A percentile compares a stretch with the other conserved stretches of the same genome.
phyloP scores from a whole-genome alignment of 768 basidiomycete species.

The Trametes sanguinea region DNA sequence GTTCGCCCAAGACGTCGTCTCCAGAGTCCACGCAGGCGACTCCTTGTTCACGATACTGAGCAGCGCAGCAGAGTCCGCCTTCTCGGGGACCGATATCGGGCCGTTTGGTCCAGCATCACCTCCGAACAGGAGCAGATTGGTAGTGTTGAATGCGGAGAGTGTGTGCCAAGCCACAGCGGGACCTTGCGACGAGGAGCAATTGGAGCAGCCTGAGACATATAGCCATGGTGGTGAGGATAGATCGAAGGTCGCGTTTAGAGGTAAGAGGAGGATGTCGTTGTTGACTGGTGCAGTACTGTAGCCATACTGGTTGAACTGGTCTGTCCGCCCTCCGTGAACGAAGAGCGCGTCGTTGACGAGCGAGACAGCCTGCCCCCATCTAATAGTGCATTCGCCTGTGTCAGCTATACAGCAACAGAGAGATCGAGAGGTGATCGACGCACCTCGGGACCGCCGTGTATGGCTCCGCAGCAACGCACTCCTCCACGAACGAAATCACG shows the following conservation, averaged over 20 bases:
- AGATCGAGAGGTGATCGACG: background rate
- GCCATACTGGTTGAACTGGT: constrained; percentile 60
- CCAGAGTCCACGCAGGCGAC: constrained; percentile 47
- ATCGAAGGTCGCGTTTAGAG: constrained; percentile 60
- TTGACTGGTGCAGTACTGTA: constrained; percentile 76
- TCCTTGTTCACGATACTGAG: constrained; percentile 46
- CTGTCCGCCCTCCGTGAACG: constrained; percentile 82
- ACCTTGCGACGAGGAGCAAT: constrained; percentile 47
- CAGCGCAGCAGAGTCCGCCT: constrained; percentile 63
- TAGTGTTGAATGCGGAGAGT: constrained; percentile 62
- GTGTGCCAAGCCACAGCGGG: constrained; percentile 81
- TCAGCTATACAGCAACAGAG: background rate
- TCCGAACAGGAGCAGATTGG: constrained; percentile 67
- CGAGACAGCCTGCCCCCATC: constrained; percentile 83
- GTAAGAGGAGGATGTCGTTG: constrained; percentile 70
- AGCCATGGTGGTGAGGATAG: constrained; percentile 70
- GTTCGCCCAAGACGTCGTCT: constrained; percentile 55
- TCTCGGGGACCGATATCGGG: constrained; percentile 47
- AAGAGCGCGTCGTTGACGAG: constrained; percentile 61
- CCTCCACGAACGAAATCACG: constrained; percentile 21
- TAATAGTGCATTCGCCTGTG: constrained; percentile 31
- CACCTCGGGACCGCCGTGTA: constrained; percentile 30
- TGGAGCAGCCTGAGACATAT: constrained; percentile 50
- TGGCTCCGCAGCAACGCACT: constrained; percentile 19
- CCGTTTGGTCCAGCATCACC: constrained; percentile 70